Percentiles rank a stretch among this genome's conserved stretches.
These are phyloP conservation scores for Senna siamea DNA, from an alignment of 306 rosid genomes.

Conservation along the genomic window DNA sequence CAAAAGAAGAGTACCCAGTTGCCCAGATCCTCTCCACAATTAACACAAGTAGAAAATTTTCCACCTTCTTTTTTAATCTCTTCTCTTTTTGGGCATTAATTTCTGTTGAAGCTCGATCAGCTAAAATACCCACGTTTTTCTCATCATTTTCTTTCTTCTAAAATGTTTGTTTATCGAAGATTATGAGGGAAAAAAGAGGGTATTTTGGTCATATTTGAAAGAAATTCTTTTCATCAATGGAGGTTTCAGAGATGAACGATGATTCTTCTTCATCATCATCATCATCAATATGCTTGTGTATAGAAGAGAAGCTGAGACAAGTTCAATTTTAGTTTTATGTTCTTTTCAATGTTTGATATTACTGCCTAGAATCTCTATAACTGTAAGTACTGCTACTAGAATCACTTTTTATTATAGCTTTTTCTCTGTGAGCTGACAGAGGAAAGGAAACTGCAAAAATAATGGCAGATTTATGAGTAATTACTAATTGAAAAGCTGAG, in stretches of 20 bases:
- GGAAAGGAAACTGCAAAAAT: constrained; percentile 21
- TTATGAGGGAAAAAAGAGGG: constrained; percentile 76
- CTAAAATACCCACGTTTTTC: constrained; percentile 93
- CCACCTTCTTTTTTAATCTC: not conserved
- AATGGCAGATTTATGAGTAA: constrained; percentile 37
- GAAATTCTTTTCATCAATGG: constrained; percentile 30
- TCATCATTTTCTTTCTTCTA: constrained; percentile 38
- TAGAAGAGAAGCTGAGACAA: constrained; percentile 8
- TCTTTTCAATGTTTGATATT: constrained; percentile 3
- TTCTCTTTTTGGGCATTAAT: not conserved
- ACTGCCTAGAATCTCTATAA: constrained; percentile 22
- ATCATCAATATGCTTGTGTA: constrained; percentile 43
- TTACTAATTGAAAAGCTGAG: not conserved
- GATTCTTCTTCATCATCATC: not conserved
- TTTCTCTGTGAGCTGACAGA: constrained; percentile 17
- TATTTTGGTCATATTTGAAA: constrained; percentile 65
- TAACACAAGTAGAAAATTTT: constrained; percentile 44
- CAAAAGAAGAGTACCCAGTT: constrained; percentile 87
- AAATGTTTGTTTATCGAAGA: constrained; percentile 24
- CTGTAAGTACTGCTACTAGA: constrained; percentile 25
- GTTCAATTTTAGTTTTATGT: constrained; percentile 18
- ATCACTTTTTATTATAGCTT: constrained; percentile 33
- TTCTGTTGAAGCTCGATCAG: constrained; percentile 31
- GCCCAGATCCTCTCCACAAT: constrained; percentile 99
- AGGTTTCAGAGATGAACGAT: constrained; percentile 36